Conservation (phyloP, 768 basidiomycete genomes). For the Leccinum incarnatum region DNA sequence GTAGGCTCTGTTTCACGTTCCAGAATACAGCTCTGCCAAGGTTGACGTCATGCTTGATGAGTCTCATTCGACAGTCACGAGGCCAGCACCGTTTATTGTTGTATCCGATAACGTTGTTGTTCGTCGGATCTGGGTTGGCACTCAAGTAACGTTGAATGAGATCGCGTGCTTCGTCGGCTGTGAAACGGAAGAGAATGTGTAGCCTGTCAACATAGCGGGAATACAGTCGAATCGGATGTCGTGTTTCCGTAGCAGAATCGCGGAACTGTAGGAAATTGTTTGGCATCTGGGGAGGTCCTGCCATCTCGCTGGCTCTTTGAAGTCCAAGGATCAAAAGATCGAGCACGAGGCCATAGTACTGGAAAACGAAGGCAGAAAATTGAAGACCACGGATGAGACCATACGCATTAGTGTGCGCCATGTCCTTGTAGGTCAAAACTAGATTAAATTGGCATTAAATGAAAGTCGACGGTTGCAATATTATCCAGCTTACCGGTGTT, state of each 20-base stretch:
- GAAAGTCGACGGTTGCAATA: not conserved
- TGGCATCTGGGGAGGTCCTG: conserved; percentile 94
- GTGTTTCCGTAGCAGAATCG: conserved; percentile 91
- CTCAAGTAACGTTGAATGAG: conserved; percentile 97
- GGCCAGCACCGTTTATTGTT: conserved; percentile 99
- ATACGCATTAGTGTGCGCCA: conserved; percentile 97
- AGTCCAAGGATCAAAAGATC: conserved; percentile 95
- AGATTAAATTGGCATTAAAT: conserved; percentile 6
- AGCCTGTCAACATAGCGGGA: conserved; percentile 94
- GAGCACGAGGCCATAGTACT: conserved; percentile 94
- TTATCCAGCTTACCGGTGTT: conserved; percentile 60
- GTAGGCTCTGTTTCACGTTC: conserved; percentile 98
- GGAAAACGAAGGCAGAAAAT: conserved; percentile 99
- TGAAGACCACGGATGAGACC: conserved; percentile 97
- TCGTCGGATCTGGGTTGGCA: conserved; percentile 97
- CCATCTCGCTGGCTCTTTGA: conserved; percentile 99
- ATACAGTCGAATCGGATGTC: conserved; percentile 97
- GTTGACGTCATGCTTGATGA: conserved; percentile 99
- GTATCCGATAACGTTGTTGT: conserved; percentile 98
- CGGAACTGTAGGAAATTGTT: conserved; percentile 99
- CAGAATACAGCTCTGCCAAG: conserved; percentile 97
- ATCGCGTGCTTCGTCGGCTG: conserved; percentile 94
- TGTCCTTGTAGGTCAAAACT: conserved; percentile 92
- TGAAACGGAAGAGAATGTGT: conserved; percentile 97
- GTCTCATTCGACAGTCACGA: conserved; percentile 96